phyloP scores from a whole-genome alignment of 495 filamentous ascomycete genomes.

The Bacidia gigantensis region DNA sequence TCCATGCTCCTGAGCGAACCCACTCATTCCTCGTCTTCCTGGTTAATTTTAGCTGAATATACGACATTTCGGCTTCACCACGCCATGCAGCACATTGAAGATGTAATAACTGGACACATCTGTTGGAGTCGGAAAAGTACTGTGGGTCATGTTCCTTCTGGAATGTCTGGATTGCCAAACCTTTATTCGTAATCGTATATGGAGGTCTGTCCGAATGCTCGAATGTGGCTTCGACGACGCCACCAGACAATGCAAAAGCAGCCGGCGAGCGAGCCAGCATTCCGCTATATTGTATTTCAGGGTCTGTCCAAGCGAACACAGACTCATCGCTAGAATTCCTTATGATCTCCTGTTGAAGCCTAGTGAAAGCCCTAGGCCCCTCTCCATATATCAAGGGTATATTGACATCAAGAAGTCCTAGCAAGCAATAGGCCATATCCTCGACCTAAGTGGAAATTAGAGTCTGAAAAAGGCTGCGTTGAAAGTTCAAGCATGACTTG shows the following conservation, averaged over 20 bases:
- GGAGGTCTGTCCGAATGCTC: neutral
- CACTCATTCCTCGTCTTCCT: no score
- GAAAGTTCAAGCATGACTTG: no score
- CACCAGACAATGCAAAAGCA: neutral
- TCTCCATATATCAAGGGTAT: constrained; percentile 7
- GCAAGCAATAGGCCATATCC: constrained; percentile 4
- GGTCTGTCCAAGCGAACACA: constrained; percentile 4
- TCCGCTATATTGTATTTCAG: neutral
- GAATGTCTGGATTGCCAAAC: neutral
- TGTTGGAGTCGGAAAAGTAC: no score
- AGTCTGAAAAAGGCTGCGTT: no score
- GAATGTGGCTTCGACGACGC: neutral
- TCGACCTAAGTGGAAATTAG: neutral
- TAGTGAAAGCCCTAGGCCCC: constrained; percentile 1
- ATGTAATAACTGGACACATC: no score
- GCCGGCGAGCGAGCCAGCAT: neutral
- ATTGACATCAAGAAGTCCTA: constrained; percentile 4
- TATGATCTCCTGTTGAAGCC: constrained; percentile 1
- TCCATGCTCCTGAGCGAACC: no score
- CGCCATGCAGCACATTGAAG: no score
- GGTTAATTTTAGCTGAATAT: no score
- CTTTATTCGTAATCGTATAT: constrained; percentile 5
- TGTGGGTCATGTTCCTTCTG: no score
- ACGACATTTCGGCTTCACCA: no score
- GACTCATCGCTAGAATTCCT: neutral